Evolutionary conservation across 2,329 filamentous ascomycete species (phyloP).

Genomic region (Cercospora citrullina): DNA sequence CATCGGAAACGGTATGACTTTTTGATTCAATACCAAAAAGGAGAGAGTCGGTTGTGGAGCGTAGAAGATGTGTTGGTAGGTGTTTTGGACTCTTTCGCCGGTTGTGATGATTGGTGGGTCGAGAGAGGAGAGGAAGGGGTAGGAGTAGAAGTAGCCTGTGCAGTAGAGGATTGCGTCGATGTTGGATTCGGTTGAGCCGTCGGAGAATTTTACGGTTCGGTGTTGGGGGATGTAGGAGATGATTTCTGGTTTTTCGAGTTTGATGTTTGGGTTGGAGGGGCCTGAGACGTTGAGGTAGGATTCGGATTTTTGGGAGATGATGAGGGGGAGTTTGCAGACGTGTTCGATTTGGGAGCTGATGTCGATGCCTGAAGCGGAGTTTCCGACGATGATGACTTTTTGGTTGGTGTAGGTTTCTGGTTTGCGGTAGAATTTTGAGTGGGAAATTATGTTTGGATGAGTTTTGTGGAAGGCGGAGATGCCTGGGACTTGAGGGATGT

Average conservation of each 20-base stretch:
- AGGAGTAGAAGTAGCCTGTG: slow-evolving; percentile 82
- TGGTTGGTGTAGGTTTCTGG: slow-evolving; percentile 62
- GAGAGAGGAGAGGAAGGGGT: slow-evolving; percentile 29
- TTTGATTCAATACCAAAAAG: slow-evolving; percentile 74
- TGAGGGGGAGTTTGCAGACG: slow-evolving; percentile 59
- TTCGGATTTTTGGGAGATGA: slow-evolving; percentile 62
- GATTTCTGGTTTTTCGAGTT: slow-evolving; percentile 59
- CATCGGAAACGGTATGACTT: slow-evolving; percentile 84
- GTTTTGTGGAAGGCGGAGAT: slow-evolving; percentile 44
- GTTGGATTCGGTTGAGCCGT: slow-evolving; percentile 63
- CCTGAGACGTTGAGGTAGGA: slow-evolving; percentile 46
- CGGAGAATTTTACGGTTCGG: slow-evolving; percentile 64
- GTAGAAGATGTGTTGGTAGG: slow-evolving; percentile 80
- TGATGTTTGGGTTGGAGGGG: slow-evolving; percentile 46
- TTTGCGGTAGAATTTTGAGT: slow-evolving; percentile 75
- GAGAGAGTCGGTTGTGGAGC: slow-evolving; percentile 73
- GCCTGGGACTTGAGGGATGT: slow-evolving; percentile 45
- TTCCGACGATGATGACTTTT: slow-evolving; percentile 82
- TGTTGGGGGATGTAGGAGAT: slow-evolving; percentile 55
- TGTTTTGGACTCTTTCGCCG: slow-evolving; percentile 67
- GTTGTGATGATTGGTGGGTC: slow-evolving; percentile 62
- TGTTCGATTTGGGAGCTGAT: slow-evolving; percentile 73
- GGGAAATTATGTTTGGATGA: slow-evolving; percentile 45
- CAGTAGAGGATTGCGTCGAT: slow-evolving; percentile 82
- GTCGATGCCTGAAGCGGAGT: slow-evolving; percentile 80